phyloP scores from a whole-genome alignment of 768 basidiomycete species.

The Suillus occidentalis region DNA sequence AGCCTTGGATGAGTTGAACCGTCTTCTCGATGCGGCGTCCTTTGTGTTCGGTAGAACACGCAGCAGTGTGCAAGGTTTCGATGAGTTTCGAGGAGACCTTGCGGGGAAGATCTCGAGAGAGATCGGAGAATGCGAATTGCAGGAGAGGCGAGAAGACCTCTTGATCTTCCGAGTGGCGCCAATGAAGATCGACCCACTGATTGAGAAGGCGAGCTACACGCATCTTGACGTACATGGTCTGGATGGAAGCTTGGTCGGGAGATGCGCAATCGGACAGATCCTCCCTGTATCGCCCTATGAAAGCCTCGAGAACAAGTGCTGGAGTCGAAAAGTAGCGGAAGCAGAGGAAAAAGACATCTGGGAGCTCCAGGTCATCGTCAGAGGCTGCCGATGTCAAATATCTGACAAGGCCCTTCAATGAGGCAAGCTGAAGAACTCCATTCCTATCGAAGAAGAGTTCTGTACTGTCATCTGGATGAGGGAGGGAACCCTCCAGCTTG shows the following conservation, averaged over 20 bases:
- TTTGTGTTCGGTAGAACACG: constrained; percentile 20
- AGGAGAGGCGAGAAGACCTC: constrained; percentile 31
- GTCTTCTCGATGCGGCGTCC: constrained; percentile 30
- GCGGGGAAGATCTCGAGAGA: constrained; percentile 31
- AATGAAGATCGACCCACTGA: constrained; percentile 73
- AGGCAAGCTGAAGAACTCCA: constrained; percentile 33
- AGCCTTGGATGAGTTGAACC: constrained; percentile 22
- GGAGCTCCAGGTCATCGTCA: constrained; percentile 42
- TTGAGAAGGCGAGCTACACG: constrained; percentile 63
- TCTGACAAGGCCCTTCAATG: constrained; percentile 43
- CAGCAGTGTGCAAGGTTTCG: constrained; percentile 30
- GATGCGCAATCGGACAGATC: constrained; percentile 14
- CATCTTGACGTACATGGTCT: constrained; percentile 51
- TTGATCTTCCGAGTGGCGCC: constrained; percentile 55
- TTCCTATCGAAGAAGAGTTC: constrained; percentile 30
- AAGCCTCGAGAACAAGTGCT: constrained; percentile 39
- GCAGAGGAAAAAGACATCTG: constrained; percentile 60
- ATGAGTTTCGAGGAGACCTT: constrained; percentile 29
- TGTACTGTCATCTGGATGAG: constrained; percentile 28
- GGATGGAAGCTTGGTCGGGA: constrained; percentile 36
- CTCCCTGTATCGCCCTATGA: constrained; percentile 53
- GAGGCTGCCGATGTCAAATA: constrained; percentile 45
- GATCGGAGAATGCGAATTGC: constrained; percentile 31
- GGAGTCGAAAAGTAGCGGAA: constrained; percentile 70
- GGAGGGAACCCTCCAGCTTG: constrained; percentile 28